These are phyloP conservation scores for Cruciata laevipes DNA, from an alignment of 257 asterid genomes.

Conservation along the genomic window DNA sequence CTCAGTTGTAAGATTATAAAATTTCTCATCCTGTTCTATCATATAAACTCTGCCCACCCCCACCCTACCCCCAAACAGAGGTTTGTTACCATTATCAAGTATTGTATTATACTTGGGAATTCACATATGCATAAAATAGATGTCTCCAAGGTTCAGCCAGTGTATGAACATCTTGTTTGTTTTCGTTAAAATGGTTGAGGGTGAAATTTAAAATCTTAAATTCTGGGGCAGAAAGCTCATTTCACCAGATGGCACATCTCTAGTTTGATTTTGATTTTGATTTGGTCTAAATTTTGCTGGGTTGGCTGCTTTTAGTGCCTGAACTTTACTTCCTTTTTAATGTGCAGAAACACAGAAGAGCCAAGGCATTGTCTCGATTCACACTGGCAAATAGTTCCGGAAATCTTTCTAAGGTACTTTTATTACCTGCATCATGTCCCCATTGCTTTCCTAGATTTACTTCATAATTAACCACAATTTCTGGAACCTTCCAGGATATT, in stretches of 20 bases:
- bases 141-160: background rate
- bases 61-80: background rate
- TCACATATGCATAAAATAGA: background rate
- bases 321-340: no score
- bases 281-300: background rate
- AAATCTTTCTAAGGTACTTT: slow-evolving; percentile 56
- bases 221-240: background rate
- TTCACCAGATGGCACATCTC: background rate
- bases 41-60: background rate
- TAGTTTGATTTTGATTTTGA: background rate
- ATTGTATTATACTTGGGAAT: background rate
- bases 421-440: slow-evolving; percentile 7
- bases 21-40: background rate
- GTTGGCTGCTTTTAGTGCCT: background rate
- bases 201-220: background rate
- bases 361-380: slow-evolving; percentile 80
- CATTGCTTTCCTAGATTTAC: background rate
- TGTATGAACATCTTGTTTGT: background rate
- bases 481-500: slow-evolving; percentile 43
- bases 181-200: background rate
- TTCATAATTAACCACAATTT: slow-evolving; percentile 12
- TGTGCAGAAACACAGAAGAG: slow-evolving; percentile 82
- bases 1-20: background rate
- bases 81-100: background rate
- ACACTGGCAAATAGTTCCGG: slow-evolving; percentile 38